phyloP scores from a whole-genome alignment of 1,284 basidiomycete species.

The Ustilago curta region DNA sequence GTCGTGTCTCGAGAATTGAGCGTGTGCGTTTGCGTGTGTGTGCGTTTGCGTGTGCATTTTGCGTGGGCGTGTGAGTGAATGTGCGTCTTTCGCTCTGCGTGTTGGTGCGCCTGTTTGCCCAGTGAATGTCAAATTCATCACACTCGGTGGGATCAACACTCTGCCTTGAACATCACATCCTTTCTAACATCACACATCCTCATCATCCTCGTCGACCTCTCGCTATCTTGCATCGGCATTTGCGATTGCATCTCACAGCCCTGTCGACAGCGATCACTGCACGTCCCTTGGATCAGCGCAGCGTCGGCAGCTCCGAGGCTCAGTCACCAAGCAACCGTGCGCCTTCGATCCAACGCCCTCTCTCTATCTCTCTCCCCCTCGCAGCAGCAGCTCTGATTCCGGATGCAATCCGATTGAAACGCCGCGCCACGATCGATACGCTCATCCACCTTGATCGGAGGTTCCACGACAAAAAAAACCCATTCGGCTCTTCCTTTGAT shows the following conservation, averaged over 20 bases:
- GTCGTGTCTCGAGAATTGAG: background rate
- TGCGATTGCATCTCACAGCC: background rate
- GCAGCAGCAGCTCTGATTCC: conserved; percentile 1
- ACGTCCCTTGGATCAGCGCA: background rate
- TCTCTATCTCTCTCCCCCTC: background rate
- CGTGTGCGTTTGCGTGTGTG: background rate
- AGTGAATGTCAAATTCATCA: too few species aligned
- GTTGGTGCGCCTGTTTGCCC: too few species aligned
- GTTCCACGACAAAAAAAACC: background rate
- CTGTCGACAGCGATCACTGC: background rate
- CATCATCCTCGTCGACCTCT: too few species aligned
- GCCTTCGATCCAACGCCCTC: background rate
- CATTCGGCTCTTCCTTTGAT: background rate
- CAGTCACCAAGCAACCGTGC: background rate
- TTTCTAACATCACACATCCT: too few species aligned
- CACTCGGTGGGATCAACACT: too few species aligned
- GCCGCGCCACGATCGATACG: background rate
- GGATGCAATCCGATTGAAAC: conserved; percentile 4
- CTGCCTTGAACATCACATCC: too few species aligned
- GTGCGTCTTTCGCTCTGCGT: too few species aligned
- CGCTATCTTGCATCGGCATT: background rate
- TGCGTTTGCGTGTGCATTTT: background rate
- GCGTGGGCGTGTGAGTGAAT: background rate
- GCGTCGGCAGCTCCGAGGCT: conserved; percentile 1
- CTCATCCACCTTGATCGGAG: conserved; percentile 1